A percentile compares a stretch with the other conserved stretches of the same genome.
Evolutionary conservation across 2,329 filamentous ascomycete species (phyloP).

Genomic region (Sporothrix sp.): DNA sequence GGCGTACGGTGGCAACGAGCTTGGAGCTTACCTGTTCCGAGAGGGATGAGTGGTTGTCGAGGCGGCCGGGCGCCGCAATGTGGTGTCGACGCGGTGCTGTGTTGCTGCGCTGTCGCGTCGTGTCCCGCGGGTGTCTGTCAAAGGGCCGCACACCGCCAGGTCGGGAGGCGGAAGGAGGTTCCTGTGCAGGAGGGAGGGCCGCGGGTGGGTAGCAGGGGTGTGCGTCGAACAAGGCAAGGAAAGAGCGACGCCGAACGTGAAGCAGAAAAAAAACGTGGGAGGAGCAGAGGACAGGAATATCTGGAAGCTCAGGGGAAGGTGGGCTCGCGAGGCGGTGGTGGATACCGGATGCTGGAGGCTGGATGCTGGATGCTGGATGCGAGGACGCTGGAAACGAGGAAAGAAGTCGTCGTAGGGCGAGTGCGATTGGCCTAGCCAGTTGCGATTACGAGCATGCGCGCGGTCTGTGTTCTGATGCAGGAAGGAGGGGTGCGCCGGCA

Average conservation of each 20-base stretch:
- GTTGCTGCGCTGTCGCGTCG: neutral
- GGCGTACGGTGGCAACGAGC: too few species aligned
- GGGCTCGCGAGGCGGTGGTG: neutral
- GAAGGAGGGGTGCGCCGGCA: neutral
- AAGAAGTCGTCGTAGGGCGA: neutral
- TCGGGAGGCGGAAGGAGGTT: neutral
- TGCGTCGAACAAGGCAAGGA: neutral
- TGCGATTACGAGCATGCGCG: neutral
- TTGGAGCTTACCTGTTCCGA: neutral
- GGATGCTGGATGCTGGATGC: too few species aligned
- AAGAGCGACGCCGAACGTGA: neutral
- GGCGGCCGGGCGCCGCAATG: neutral
- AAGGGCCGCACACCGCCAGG: neutral
- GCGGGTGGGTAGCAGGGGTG: neutral
- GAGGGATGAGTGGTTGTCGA: neutral
- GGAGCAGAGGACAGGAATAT: neutral
- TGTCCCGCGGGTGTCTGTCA: neutral
- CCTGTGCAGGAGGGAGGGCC: neutral
- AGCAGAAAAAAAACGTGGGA: neutral
- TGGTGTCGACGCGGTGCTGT: neutral
- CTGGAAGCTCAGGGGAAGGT: neutral
- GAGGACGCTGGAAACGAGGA: neutral
- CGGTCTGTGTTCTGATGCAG: neutral
- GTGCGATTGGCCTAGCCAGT: conserved; percentile 2
- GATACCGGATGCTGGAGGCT: conserved; percentile 1